Evolutionary conservation across 1,139 yeast genomes (phyloP).

Genomic region (Pneumocystis canis): DNA sequence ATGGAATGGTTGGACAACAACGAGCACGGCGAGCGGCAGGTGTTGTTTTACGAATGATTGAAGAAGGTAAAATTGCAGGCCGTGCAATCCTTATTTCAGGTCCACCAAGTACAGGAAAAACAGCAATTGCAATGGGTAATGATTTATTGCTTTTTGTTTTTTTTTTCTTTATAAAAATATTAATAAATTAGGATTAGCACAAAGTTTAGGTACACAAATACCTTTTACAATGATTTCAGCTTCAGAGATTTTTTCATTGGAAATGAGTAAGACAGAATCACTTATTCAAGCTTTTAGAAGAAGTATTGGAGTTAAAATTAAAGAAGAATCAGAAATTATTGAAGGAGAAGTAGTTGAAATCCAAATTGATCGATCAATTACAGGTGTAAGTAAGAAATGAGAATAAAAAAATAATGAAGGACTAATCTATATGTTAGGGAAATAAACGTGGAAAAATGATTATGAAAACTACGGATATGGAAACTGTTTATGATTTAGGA

Average conservation of each 20-base stretch:
- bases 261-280: conserved; percentile 86
- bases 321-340: conserved; percentile 91
- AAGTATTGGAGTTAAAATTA: conserved; percentile 86
- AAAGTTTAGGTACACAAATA: conserved; percentile 74
- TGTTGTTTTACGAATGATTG: conserved; percentile 78
- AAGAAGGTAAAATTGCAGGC: conserved; percentile 90
- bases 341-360: conserved; percentile 99
- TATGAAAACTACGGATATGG: conserved; percentile 97
- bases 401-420: neutral
- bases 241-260: conserved; percentile 81
- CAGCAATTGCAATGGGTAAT: conserved; percentile 91
- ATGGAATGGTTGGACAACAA: conserved; percentile 96
- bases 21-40: conserved; percentile 96
- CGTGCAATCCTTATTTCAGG: conserved; percentile 93
- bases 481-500: conserved; percentile 92
- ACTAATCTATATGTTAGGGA: conserved; percentile 30
- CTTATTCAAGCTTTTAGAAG: conserved; percentile 91
- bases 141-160: neutral
- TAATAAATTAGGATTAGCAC: conserved; percentile 37
- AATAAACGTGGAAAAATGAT: conserved; percentile 96
- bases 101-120: conserved; percentile 97
- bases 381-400: conserved; percentile 34
- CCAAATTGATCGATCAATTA: conserved; percentile 87
- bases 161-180: neutral
- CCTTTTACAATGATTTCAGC: conserved; percentile 95